These are phyloP conservation scores for Delphinella strobiligena DNA, from an alignment of 2,329 filamentous ascomycete genomes.

Conservation along the genomic window DNA sequence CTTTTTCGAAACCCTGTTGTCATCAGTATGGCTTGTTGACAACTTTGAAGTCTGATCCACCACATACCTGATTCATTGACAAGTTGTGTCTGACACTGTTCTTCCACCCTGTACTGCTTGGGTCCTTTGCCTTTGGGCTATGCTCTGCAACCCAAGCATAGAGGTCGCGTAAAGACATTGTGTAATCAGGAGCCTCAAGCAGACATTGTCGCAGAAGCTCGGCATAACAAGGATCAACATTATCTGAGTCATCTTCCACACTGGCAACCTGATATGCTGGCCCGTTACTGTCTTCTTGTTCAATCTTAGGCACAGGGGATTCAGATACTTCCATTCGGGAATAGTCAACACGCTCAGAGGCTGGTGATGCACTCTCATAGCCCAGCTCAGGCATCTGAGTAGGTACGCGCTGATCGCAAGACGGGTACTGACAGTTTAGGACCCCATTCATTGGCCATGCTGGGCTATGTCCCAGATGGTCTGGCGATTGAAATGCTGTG, in stretches of 20 bases:
- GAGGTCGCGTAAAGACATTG: constrained; percentile 72
- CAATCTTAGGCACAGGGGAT: constrained; percentile 1
- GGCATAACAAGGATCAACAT: constrained; percentile 47
- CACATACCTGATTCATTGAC: constrained; percentile 85
- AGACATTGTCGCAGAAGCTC: constrained; percentile 69
- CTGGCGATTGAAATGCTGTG: neutral
- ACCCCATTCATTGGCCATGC: neutral
- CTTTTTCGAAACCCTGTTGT: constrained; percentile 43
- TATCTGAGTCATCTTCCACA: constrained; percentile 10
- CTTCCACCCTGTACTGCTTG: constrained; percentile 60
- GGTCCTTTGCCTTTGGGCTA: constrained; percentile 59
- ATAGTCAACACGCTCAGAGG: neutral
- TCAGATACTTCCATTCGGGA: constrained; percentile 1
- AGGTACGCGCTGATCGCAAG: neutral
- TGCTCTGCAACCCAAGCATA: constrained; percentile 82
- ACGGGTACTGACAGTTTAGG: too few species aligned
- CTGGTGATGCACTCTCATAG: constrained; percentile 1
- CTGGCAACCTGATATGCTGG: neutral
- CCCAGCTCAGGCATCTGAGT: constrained; percentile 5
- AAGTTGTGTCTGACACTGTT: constrained; percentile 94
- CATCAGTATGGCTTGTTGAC: constrained; percentile 8
- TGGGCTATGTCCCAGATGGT: neutral
- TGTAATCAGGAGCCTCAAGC: constrained; percentile 50
- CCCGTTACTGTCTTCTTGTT: neutral
- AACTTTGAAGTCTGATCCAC: too few species aligned